Base-by-base conservation (phyloP, 163 green algal species). In the Scenedesmus sp. region DNA sequence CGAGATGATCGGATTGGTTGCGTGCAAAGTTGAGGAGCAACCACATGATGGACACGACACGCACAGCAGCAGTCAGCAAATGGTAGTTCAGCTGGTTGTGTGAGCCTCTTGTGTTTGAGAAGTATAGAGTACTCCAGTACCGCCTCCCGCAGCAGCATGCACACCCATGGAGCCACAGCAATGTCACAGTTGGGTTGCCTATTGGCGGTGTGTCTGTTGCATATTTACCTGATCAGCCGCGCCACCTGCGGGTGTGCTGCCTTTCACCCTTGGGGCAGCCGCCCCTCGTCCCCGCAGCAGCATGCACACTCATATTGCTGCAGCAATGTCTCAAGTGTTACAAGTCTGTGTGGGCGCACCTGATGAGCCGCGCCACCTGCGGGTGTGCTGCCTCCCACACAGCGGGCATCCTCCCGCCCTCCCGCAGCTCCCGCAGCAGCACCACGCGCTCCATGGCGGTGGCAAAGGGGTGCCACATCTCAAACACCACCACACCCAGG, bases 401-500 rank as follows among this genome's bases (percentile, higher is more conserved):
- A 4, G 93, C 76, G 0, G 97, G 97, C 92, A 98, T 90, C 1
- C 85, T 86, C 12, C 94, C 96, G 8, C 87, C 60, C 60, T 98
- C 96, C 12, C 95, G 91, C 89, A 99, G 96, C 57, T 97, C 94
- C 20, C 94, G 92, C 76, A 99, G 95, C 86, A 96, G 88, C 64
- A 97, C 76, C 0, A 94, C 94, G 0, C 97, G 95, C 96, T 99
- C 98, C 97, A 99, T 99, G 85, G 86, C 97, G 0, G 98, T 99
- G 9, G 87, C 54, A 92, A 99, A 99, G 20, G 95, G 96, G 91
- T 98, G 95, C 97, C 97, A 99, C 87, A 99, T 92, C 96, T 99
- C 98, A 92, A 99, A 98, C 66, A 96, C 93, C 46, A 99, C 94
- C 0, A 99, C 95, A 4, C 98, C 97, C 85, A 99, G 94, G 70